Percentiles rank a stretch among this genome's conserved stretches.
Conservation (phyloP, 1,284 basidiomycete species). For the Coniophora puteana region DNA sequence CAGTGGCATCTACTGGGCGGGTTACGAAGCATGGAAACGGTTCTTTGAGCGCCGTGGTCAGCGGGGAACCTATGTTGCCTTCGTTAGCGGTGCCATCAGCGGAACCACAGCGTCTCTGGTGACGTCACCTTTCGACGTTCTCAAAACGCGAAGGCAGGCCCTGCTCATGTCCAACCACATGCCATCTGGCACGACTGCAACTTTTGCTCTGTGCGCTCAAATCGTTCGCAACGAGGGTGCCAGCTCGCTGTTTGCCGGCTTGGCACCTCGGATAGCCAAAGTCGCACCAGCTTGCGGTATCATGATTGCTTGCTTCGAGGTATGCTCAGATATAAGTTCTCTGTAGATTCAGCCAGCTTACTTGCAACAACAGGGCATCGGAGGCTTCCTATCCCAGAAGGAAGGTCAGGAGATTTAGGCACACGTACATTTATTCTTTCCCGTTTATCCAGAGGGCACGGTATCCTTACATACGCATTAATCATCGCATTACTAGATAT, state of each 20-base stretch:
- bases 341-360: neutral
- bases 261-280: conserved; percentile 88
- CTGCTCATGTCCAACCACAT: conserved; percentile 53
- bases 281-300: conserved; percentile 99
- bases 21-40: conserved; percentile 67
- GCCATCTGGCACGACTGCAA: conserved; percentile 38
- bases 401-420: conserved; percentile 17
- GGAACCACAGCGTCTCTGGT: conserved; percentile 83
- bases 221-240: conserved; percentile 80
- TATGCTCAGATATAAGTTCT: conserved; percentile 79
- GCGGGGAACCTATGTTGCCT: conserved; percentile 71
- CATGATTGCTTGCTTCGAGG: conserved; percentile 97
- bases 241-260: conserved; percentile 79
- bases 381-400: conserved; percentile 39
- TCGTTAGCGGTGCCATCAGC: conserved; percentile 79
- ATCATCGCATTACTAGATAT: conserved; percentile 10
- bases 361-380: conserved; percentile 46
- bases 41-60: conserved; percentile 46
- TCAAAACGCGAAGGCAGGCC: conserved; percentile 91
- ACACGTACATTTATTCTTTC: conserved; percentile 18
- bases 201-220: conserved; percentile 60
- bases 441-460: conserved; percentile 13
- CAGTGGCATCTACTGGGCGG: conserved; percentile 89
- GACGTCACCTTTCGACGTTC: conserved; percentile 94
- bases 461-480: conserved; percentile 13